Evolutionary conservation across 176 grass and related monocot genomes (phyloP).

Genomic region (Raddia distichophylla): DNA sequence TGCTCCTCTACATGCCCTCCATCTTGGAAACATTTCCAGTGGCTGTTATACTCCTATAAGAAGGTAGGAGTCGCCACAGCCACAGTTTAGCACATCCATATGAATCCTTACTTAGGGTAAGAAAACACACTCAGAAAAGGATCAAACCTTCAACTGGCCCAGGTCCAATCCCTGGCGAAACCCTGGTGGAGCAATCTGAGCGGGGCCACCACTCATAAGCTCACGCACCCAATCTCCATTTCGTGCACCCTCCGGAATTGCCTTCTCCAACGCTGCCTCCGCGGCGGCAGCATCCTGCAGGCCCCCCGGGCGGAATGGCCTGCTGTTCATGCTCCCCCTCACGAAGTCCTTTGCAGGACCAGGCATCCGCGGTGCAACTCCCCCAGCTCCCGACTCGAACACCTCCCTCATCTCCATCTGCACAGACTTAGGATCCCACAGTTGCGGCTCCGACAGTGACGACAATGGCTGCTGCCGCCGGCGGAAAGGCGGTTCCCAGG

Average conservation of each 20-base stretch:
- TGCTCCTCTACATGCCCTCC: conserved; percentile 39
- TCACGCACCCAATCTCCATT: conserved; percentile 76
- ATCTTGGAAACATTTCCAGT: conserved; percentile 51
- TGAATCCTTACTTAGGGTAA: conserved; percentile 11
- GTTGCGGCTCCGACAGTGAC: conserved; percentile 5
- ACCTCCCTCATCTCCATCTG: conserved; percentile 72
- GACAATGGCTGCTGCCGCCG: conserved; percentile 19
- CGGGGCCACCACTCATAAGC: conserved; percentile 51
- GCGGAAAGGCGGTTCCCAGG: conserved; percentile 81
- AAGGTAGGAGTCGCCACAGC: not conserved
- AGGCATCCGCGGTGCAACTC: conserved; percentile 63
- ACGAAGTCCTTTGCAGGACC: conserved; percentile 86
- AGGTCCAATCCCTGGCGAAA: conserved; percentile 79
- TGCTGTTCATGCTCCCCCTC: conserved; percentile 81
- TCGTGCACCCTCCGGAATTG: conserved; percentile 54
- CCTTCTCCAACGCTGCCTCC: conserved; percentile 27
- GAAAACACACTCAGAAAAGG: conserved; percentile 12
- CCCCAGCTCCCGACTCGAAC: conserved; percentile 60
- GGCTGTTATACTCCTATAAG: conserved; percentile 68
- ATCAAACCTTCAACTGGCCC: conserved; percentile 76
- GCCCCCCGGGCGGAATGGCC: conserved; percentile 81
- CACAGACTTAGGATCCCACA: conserved; percentile 75
- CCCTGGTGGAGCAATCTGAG: conserved; percentile 63
- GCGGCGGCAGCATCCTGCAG: conserved; percentile 38
- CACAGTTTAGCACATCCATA: not conserved